Evolutionary conservation across 164 flowering plant genomes (phyloP).

Genomic region (Brasenia schreberi): DNA sequence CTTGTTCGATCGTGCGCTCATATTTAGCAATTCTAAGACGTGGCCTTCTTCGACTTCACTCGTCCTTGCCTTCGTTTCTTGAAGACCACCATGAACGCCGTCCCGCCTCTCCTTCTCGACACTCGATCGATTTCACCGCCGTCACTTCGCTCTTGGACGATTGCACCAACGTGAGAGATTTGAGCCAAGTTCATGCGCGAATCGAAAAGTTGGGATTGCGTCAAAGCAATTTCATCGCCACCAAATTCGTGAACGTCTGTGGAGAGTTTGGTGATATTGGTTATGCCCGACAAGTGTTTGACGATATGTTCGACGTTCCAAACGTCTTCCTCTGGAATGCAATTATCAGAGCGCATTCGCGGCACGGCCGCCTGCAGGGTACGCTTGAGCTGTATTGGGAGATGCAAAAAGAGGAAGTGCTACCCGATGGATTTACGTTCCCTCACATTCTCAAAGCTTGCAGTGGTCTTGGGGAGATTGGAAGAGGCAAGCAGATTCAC

Average conservation of each 20-base stretch:
- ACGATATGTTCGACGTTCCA: conserved; percentile 37
- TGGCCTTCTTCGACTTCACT: background rate
- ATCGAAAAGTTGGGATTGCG: conserved; percentile 14
- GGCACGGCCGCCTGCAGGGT: conserved; percentile 22
- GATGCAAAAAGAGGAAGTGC: conserved; percentile 36
- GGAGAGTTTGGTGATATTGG: conserved; percentile 15
- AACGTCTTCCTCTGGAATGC: conserved; percentile 74
- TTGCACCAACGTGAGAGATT: conserved; percentile 9
- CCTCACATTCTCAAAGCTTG: conserved; percentile 23
- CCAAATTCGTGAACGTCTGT: conserved; percentile 17
- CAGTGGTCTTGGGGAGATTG: conserved; percentile 4
- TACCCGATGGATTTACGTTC: conserved; percentile 24
- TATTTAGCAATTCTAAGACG: background rate
- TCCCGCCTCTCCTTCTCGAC: background rate
- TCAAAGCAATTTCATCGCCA: conserved; percentile 11
- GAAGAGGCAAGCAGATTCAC: conserved; percentile 12
- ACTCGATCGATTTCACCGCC: conserved; percentile 11
- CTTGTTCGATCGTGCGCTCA: background rate
- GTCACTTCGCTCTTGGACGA: conserved; percentile 15
- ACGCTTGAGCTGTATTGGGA: conserved; percentile 33
- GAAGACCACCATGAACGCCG: background rate
- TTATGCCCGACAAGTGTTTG: conserved; percentile 47
- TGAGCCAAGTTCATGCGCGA: conserved; percentile 24
- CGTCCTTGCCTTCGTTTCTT: background rate
- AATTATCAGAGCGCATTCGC: conserved; percentile 42